These are phyloP conservation scores for Mycena latifolia DNA, from an alignment of 768 basidiomycete species.

Conservation along the genomic window DNA sequence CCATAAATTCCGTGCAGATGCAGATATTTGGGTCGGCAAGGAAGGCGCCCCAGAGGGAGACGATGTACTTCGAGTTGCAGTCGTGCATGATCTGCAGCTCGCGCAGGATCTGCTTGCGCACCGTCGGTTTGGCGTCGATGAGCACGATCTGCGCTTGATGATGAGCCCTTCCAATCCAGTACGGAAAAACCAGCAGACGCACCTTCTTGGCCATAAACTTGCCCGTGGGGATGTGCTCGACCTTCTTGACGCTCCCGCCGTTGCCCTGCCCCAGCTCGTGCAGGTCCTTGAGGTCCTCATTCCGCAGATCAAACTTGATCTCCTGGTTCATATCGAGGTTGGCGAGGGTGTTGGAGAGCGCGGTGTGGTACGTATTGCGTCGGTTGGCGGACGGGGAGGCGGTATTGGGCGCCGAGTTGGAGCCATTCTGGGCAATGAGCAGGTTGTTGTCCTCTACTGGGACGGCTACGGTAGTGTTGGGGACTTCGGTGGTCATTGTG, in stretches of 20 bases:
- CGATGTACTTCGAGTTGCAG: slow-evolving; percentile 93
- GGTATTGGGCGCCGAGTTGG: slow-evolving; percentile 66
- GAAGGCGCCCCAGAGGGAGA: slow-evolving; percentile 98
- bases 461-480: slow-evolving; percentile 54
- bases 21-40: slow-evolving; percentile 98
- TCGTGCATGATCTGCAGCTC: slow-evolving; percentile 99
- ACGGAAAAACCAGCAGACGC: no score
- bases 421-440: slow-evolving; percentile 60
- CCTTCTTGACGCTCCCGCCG: slow-evolving; percentile 97
- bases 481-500: slow-evolving; percentile 84
- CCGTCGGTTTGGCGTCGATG: slow-evolving; percentile 96
- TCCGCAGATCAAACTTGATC: slow-evolving; percentile 85
- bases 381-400: slow-evolving; percentile 62
- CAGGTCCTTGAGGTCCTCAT: slow-evolving; percentile 92
- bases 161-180: neutral
- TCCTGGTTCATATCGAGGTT: slow-evolving; percentile 89
- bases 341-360: slow-evolving; percentile 86
- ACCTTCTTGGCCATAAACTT: slow-evolving; percentile 99
- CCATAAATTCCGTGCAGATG: slow-evolving; percentile 98
- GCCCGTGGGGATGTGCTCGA: slow-evolving; percentile 91
- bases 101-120: slow-evolving; percentile 96
- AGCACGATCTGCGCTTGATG: slow-evolving; percentile 84
- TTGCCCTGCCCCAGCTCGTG: slow-evolving; percentile 96
- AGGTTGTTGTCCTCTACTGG: slow-evolving; percentile 60
- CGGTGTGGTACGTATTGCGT: slow-evolving; percentile 82